Evolutionary conservation across 345 rosid genomes (phyloP).

Genomic region (Psidium friedrichsthalianum): DNA sequence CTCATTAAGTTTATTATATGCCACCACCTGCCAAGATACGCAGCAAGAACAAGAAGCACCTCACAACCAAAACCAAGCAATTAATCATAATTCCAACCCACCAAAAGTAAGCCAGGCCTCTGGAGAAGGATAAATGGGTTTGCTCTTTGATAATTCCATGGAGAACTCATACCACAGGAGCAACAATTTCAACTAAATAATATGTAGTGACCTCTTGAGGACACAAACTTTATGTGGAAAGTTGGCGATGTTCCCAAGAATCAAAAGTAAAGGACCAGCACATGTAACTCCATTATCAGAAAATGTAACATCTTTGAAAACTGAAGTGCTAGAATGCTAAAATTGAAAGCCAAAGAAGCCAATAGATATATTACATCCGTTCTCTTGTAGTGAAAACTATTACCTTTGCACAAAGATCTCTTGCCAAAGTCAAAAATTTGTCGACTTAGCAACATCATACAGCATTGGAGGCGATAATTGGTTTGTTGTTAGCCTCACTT

Average conservation of each 20-base stretch:
- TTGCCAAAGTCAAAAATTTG: not conserved
- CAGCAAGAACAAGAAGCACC: not conserved
- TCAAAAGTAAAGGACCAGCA: not conserved
- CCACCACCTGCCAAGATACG: not conserved
- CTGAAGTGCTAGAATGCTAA: not conserved
- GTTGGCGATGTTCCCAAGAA: not conserved
- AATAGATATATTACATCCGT: not conserved
- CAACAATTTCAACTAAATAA: not conserved
- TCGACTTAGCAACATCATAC: not conserved
- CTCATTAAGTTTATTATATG: not conserved
- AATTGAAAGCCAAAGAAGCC: not conserved
- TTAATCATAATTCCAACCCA: not conserved
- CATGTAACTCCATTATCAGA: not conserved
- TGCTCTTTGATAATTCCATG: not conserved
- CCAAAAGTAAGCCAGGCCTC: not conserved
- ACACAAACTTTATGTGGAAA: not conserved
- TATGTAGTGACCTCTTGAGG: not conserved
- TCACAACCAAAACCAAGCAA: not conserved
- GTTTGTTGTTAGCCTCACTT: conserved; percentile 5
- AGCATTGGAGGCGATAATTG: not conserved
- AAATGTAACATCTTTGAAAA: not conserved
- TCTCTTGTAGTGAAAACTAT: not conserved
- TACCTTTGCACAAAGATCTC: not conserved
- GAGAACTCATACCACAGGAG: not conserved
- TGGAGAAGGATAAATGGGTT: not conserved